Evolutionary conservation across 1,139 yeast species (phyloP).

Genomic region (Geotrichum bryndzae): DNA sequence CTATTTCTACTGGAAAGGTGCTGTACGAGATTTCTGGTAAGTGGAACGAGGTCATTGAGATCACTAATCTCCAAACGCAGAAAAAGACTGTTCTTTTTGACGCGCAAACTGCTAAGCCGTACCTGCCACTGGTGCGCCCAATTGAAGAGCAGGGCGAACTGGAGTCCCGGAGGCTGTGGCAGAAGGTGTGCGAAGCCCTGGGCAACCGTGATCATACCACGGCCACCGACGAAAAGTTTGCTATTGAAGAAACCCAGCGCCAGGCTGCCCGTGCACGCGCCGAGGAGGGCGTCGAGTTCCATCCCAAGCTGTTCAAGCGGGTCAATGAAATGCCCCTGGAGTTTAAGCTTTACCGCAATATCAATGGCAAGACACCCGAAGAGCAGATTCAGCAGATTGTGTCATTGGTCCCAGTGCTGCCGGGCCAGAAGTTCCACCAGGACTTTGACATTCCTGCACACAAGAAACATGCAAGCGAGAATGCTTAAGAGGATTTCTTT

Average conservation of each 20-base stretch:
- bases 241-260: conserved; percentile 82
- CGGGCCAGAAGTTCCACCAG: conserved; percentile 63
- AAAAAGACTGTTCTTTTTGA: conserved; percentile 56
- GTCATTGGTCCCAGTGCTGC: conserved; percentile 61
- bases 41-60: conserved; percentile 85
- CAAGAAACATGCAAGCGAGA: conserved; percentile 36
- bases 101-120: conserved; percentile 47
- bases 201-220: conserved; percentile 65
- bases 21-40: conserved; percentile 73
- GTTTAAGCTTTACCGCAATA: conserved; percentile 57
- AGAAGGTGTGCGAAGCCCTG: conserved; percentile 70
- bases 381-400: conserved; percentile 53
- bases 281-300: conserved; percentile 74
- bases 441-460: conserved; percentile 66
- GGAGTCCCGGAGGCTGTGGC: conserved; percentile 84
- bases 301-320: conserved; percentile 66
- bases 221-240: conserved; percentile 84
- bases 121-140: conserved; percentile 68
- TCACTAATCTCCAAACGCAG: conserved; percentile 50
- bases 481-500: neutral
- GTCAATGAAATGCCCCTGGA: conserved; percentile 42
- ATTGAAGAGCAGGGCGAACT: conserved; percentile 68
- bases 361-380: conserved; percentile 42
- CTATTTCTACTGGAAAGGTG: conserved; percentile 47
- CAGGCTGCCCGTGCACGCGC: conserved; percentile 60